Evolutionary conservation across 305 asterid genomes (phyloP).

Genomic region (Fraxinus xanthoxyloides): DNA sequence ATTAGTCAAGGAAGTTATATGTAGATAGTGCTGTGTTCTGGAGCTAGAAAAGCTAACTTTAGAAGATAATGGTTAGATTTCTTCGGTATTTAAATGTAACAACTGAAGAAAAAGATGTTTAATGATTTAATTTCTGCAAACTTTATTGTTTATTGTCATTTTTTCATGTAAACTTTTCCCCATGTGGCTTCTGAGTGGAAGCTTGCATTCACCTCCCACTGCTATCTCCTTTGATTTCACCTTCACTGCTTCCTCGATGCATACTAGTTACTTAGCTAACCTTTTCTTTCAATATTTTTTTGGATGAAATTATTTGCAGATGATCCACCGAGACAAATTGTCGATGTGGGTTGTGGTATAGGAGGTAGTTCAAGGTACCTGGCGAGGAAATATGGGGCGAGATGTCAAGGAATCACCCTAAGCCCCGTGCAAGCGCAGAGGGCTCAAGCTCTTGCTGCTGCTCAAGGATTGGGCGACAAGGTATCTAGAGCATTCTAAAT

Average conservation of each 20-base stretch:
- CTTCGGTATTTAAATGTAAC: neutral
- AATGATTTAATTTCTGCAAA: neutral
- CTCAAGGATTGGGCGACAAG: slow-evolving; percentile 68
- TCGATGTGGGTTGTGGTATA: slow-evolving; percentile 97
- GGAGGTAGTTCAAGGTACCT: slow-evolving; percentile 92
- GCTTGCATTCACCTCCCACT: neutral
- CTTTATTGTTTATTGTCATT: too few relatives aligned
- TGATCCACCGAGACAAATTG: slow-evolving; percentile 59
- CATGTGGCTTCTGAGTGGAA: neutral
- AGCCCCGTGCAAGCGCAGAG: slow-evolving; percentile 96
- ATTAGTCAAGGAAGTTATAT: neutral
- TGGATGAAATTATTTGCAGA: slow-evolving; percentile 36
- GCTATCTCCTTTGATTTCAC: neutral
- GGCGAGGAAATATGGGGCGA: slow-evolving; percentile 69
- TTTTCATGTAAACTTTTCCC: neutral
- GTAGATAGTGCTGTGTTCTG: neutral
- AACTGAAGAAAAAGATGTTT: neutral
- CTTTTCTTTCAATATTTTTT: neutral
- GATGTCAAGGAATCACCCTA: slow-evolving; percentile 67
- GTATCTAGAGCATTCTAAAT: slow-evolving; percentile 25
- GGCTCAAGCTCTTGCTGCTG: slow-evolving; percentile 78
- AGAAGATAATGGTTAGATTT: neutral
- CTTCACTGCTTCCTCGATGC: neutral
- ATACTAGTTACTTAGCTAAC: neutral
- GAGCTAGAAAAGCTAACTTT: neutral